Base-by-base conservation (phyloP, 2,329 filamentous ascomycete genomes). In the Periconia sp. region DNA sequence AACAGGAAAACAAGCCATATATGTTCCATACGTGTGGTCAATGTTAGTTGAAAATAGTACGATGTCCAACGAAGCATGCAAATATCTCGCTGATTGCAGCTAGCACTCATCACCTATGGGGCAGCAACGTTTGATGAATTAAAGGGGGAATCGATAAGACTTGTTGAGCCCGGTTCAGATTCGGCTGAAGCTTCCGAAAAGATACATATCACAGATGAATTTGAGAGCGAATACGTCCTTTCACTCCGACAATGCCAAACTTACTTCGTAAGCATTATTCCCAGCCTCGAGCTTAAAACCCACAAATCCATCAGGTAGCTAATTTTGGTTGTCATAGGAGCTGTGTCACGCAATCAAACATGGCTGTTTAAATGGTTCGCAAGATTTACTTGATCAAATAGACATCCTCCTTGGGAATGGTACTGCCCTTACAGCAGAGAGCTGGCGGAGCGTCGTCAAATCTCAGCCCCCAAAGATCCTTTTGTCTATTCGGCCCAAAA, bases 11-110 rank as follows among this genome's bases (percentile, higher is more conserved):
- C n/a, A 4, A 44, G n/a, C 34, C 10, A 44, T 44, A 15, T 44
- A 44, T 35, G 24, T 44, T 19, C 41, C 35, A 4, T 29, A 39
- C 24, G 24, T 44, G 11, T 44, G 41, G 41, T 18, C 29, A 12
- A 10, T 44, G 8, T 18, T 26, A 8, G 15, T 30, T 19, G 24
- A 19, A 5, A 16, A 42, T 30, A 30, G 39, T 42, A 36, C 10
- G 33, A 12, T 12, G 26, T 9, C 11, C n/a, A 29, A 9, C 7
- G 15, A 4, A 13, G 11, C 16, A 17, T 23, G 12, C n/a, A 4
- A 25, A n/a, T 12, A 18, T 12, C 6, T 4, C 19, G 11, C 29
- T 40, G 17, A 40, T 16, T 10, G n/a, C 17, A 11, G 19, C 11
- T 35, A 42, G 39, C 18, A 12, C 21, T 42, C 15, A 15, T 42